A percentile compares a stretch with the other conserved stretches of the same genome.
These are phyloP conservation scores for Fibroporia radiculosa DNA, from an alignment of 768 basidiomycete genomes.

Conservation along the genomic window DNA sequence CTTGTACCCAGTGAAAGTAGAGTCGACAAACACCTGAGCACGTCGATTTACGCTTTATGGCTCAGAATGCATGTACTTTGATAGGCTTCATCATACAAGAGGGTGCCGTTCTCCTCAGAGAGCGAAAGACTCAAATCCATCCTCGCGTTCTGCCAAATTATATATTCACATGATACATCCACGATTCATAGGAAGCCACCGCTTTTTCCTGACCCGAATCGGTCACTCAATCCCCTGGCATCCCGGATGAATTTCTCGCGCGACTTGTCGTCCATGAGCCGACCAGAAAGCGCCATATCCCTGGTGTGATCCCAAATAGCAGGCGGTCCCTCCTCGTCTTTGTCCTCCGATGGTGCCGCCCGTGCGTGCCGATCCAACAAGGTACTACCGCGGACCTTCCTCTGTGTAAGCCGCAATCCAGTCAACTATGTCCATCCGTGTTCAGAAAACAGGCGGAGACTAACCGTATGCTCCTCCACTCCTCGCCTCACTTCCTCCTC, in stretches of 20 bases:
- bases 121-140: too few relatives aligned
- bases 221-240: slow-evolving; percentile 70
- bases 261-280: slow-evolving; percentile 84
- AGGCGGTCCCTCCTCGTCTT: slow-evolving; percentile 42
- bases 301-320: slow-evolving; percentile 89
- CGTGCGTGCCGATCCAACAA: slow-evolving; percentile 36
- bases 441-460: slow-evolving; percentile 17
- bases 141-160: too few relatives aligned
- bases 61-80: too few relatives aligned
- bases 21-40: too few relatives aligned
- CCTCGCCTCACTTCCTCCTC: slow-evolving; percentile 65
- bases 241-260: slow-evolving; percentile 74
- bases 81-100: too few relatives aligned
- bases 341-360: slow-evolving; percentile 29
- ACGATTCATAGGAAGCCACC: slow-evolving; percentile 49
- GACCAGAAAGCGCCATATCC: slow-evolving; percentile 83
- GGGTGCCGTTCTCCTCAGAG: too few relatives aligned
- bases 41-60: too few relatives aligned
- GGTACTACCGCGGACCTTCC: slow-evolving; percentile 19
- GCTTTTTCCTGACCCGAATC: slow-evolving; percentile 70
- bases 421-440: background rate
- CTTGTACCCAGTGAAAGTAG: too few relatives aligned
- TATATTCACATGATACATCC: too few relatives aligned
- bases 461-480: slow-evolving; percentile 75
- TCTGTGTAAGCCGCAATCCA: slow-evolving; percentile 16